Evolutionary conservation across 768 basidiomycete genomes (phyloP).

Genomic region (Rhodosporidiobolus sp.): DNA sequence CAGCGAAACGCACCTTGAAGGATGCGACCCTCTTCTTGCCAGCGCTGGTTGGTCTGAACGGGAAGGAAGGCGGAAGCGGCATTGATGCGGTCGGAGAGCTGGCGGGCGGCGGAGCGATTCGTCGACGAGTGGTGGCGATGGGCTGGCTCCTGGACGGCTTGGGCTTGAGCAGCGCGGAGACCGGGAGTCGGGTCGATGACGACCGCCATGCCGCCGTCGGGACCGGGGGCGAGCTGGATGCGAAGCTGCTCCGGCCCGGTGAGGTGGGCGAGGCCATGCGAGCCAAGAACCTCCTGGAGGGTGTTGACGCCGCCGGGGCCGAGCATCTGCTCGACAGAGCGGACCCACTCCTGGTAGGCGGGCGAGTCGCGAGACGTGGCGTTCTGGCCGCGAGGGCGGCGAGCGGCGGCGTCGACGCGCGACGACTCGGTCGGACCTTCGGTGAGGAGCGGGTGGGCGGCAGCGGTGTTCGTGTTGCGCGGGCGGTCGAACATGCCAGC

Average conservation of each 20-base stretch:
- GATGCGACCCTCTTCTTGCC: constrained; percentile 50
- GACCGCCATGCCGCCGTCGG: constrained; percentile 37
- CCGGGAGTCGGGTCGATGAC: constrained; percentile 36
- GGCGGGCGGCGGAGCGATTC: constrained; percentile 24
- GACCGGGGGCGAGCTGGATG: constrained; percentile 32
- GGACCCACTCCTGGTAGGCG: constrained; percentile 51
- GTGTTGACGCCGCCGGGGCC: constrained; percentile 77
- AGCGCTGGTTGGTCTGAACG: constrained; percentile 48
- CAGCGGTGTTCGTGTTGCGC: constrained; percentile 44
- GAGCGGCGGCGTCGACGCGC: constrained; percentile 5
- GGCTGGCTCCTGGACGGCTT: not conserved
- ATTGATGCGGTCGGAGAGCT: constrained; percentile 38
- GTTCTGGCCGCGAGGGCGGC: constrained; percentile 55
- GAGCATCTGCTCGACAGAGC: constrained; percentile 68
- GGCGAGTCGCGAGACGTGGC: constrained; percentile 49
- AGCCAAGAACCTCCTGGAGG: constrained; percentile 69
- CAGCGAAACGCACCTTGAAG: constrained; percentile 29
- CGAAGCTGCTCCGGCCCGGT: constrained; percentile 33
- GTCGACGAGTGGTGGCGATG: not conserved
- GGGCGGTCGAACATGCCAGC: constrained; percentile 47
- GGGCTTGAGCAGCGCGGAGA: constrained; percentile 4
- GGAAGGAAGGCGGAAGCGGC: constrained; percentile 44
- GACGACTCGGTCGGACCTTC: constrained; percentile 55
- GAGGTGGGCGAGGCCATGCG: constrained; percentile 29
- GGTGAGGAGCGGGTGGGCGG: constrained; percentile 75